Percentiles rank a stretch among this genome's conserved stretches.
These are phyloP conservation scores for Teratosphaeria epicoccoides DNA, from an alignment of 2,329 filamentous ascomycete species.

Conservation along the genomic window DNA sequence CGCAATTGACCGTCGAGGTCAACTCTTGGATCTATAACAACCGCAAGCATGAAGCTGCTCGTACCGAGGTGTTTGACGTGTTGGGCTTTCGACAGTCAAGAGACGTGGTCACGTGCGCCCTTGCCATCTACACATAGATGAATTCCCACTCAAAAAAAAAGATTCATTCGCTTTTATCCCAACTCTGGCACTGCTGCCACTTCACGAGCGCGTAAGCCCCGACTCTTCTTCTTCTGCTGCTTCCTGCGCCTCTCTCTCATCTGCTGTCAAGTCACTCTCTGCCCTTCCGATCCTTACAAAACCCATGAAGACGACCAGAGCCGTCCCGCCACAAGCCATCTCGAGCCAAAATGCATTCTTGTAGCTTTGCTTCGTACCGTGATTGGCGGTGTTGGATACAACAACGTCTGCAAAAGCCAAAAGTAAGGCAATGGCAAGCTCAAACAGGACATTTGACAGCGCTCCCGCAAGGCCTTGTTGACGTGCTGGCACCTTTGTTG, in stretches of 20 bases:
- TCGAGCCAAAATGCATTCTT: conserved; percentile 58
- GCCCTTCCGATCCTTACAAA: conserved; percentile 48
- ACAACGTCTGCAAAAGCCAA: conserved; percentile 59
- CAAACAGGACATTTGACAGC: conserved; percentile 58
- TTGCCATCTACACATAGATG: too few relatives aligned
- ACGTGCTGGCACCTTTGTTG: conserved; percentile 54
- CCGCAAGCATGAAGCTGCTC: too few relatives aligned
- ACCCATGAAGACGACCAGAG: conserved; percentile 41
- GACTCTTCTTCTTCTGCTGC: conserved; percentile 7
- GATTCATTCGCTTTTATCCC: too few relatives aligned
- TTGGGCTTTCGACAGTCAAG: neutral
- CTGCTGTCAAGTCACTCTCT: conserved; percentile 46
- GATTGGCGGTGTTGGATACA: conserved; percentile 37
- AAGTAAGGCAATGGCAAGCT: conserved; percentile 62
- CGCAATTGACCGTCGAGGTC: too few relatives aligned
- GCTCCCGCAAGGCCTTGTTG: conserved; percentile 63
- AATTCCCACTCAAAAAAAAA: too few relatives aligned
- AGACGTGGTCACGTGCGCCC: neutral
- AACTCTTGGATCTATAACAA: too few relatives aligned
- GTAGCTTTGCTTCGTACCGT: conserved; percentile 44
- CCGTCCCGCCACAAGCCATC: conserved; percentile 43
- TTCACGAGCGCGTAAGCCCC: too few relatives aligned
- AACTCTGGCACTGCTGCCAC: too few relatives aligned
- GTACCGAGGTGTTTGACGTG: neutral
- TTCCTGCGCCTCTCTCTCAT: conserved; percentile 38